Evolutionary conservation across 2,329 filamentous ascomycete genomes (phyloP).

Genomic region (Fusarium sp.): DNA sequence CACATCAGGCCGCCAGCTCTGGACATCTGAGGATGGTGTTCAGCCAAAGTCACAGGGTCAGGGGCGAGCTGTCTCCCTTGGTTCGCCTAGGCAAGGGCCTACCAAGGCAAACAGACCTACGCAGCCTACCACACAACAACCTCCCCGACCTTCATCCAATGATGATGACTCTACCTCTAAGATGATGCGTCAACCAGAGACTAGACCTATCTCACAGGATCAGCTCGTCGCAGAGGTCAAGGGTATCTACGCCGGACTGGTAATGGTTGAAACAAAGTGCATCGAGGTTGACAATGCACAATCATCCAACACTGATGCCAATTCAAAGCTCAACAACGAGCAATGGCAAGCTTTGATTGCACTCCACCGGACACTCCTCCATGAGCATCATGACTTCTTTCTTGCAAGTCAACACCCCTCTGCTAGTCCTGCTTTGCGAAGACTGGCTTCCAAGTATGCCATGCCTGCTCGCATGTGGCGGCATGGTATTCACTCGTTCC

Average conservation of each 20-base stretch:
- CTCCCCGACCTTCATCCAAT: not conserved
- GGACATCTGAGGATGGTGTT: slow-evolving; percentile 45
- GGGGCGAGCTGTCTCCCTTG: slow-evolving; percentile 8
- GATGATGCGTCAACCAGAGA: slow-evolving; percentile 40
- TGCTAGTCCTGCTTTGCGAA: slow-evolving; percentile 74
- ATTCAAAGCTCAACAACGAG: slow-evolving; percentile 66
- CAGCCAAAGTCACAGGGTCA: slow-evolving; percentile 21
- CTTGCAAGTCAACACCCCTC: slow-evolving; percentile 88
- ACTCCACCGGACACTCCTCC: slow-evolving; percentile 81
- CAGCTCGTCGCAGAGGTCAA: slow-evolving; percentile 86
- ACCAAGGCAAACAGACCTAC: slow-evolving; percentile 13
- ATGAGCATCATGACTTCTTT: slow-evolving; percentile 90
- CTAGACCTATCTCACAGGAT: slow-evolving; percentile 72
- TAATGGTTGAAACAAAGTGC: slow-evolving; percentile 89
- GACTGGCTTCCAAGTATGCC: slow-evolving; percentile 81
- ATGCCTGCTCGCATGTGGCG: slow-evolving; percentile 97
- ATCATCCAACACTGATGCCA: slow-evolving; percentile 58
- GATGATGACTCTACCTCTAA: slow-evolving; percentile 21
- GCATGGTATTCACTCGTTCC: slow-evolving; percentile 87
- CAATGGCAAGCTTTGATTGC: slow-evolving; percentile 89
- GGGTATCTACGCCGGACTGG: slow-evolving; percentile 83
- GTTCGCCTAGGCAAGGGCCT: slow-evolving; percentile 10
- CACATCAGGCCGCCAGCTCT: slow-evolving; percentile 45
- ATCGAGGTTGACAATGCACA: slow-evolving; percentile 82
- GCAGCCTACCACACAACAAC: slow-evolving; percentile 11